phyloP scores from a whole-genome alignment of 2,329 filamentous ascomycete species.

The Aspergillus tubingensis region DNA sequence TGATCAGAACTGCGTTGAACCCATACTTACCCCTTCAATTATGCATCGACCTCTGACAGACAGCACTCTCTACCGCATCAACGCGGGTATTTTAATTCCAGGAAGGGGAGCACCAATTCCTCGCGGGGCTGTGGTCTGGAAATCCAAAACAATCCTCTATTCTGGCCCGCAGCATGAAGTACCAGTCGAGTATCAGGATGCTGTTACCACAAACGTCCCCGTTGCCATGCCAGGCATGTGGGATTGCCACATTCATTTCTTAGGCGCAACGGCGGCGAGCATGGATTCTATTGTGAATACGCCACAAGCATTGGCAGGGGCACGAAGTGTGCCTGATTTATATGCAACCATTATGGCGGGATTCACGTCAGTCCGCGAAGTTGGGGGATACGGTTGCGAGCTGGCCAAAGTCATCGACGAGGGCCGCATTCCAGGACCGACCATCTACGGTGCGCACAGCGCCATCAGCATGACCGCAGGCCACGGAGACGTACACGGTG shows the following conservation, averaged over 20 bases:
- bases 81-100: conserved; percentile 49
- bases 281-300: conserved; percentile 16
- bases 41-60: conserved; percentile 8
- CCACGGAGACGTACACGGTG: conserved; percentile 49
- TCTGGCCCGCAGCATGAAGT: conserved; percentile 37
- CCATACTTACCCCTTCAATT: not conserved
- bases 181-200: conserved; percentile 34
- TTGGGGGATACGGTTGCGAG: conserved; percentile 52
- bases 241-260: conserved; percentile 56
- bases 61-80: conserved; percentile 11
- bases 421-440: conserved; percentile 50
- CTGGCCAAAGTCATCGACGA: conserved; percentile 47
- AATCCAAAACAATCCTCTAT: conserved; percentile 44
- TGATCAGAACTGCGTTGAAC: not conserved
- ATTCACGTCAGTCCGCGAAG: conserved; percentile 55
- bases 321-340: conserved; percentile 45
- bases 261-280: conserved; percentile 34
- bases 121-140: conserved; percentile 44
- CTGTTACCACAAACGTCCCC: conserved; percentile 39
- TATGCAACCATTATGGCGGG: conserved; percentile 49
- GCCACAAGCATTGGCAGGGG: conserved; percentile 41
- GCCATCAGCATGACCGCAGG: conserved; percentile 53
- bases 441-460: conserved; percentile 51
- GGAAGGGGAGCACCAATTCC: conserved; percentile 48
- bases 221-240: conserved; percentile 56